phyloP scores from a whole-genome alignment of 768 basidiomycete species.

The Termitomyces sp. region DNA sequence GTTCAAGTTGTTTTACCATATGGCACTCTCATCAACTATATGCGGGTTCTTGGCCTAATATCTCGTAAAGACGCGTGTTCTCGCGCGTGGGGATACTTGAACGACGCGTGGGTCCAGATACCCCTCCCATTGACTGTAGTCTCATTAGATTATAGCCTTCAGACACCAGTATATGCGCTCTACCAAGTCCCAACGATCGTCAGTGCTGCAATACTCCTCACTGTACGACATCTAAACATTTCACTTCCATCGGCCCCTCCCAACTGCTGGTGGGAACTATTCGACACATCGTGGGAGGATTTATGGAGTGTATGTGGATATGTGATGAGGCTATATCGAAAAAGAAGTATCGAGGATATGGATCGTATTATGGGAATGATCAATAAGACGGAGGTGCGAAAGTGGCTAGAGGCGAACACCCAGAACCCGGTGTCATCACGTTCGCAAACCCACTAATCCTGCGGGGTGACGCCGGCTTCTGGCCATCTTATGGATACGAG shows the following conservation, averaged over 20 bases:
- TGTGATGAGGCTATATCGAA: conserved; percentile 76
- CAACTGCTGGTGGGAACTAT: conserved; percentile 89
- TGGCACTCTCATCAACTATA: conserved; percentile 90
- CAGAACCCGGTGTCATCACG: background rate
- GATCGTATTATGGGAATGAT: conserved; percentile 51
- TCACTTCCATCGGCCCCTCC: conserved; percentile 67
- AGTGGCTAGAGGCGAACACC: conserved; percentile 65
- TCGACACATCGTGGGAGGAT: conserved; percentile 89
- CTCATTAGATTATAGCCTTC: conserved; percentile 50
- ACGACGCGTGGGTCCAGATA: conserved; percentile 74
- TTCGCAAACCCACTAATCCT: background rate
- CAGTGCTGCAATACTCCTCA: conserved; percentile 81
- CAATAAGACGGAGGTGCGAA: conserved; percentile 73
- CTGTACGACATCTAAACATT: conserved; percentile 66
- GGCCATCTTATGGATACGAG: background rate
- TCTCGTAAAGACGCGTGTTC: conserved; percentile 63
- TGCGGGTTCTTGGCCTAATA: conserved; percentile 84
- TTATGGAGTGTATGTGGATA: conserved; percentile 81
- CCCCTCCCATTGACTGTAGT: background rate
- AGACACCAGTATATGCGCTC: conserved; percentile 88
- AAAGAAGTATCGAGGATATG: conserved; percentile 41
- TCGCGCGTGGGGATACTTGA: conserved; percentile 90
- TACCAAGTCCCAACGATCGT: conserved; percentile 90
- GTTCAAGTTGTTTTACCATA: conserved; percentile 92
- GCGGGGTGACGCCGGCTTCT: background rate